Base-by-base conservation (phyloP, 78 protist genomes). In the Pelomyxa schiedti region DNA sequence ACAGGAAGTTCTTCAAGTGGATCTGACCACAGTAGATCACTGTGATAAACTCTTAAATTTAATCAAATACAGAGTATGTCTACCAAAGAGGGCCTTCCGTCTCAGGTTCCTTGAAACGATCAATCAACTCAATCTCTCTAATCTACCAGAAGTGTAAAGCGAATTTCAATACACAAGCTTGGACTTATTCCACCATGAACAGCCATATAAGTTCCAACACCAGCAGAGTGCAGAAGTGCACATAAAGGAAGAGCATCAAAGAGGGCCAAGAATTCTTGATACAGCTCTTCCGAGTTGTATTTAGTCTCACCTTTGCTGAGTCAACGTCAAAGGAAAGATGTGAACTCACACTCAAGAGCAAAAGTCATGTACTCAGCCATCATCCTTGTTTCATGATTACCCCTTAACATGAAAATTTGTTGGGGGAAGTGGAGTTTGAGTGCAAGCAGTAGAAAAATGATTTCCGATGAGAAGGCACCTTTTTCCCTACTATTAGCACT, bases 1-100 rank as follows among this genome's bases (percentile, higher is more conserved):
- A n/a, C n/a, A n/a, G n/a, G n/a, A n/a, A n/a, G n/a, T n/a, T n/a
- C n/a, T n/a, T 82, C 87, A 68, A 77, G 6, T 9, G 94, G 94
- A 47, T 90, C 94, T 1, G 88, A 30, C 94, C 94, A 90, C 22
- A 90, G 68, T 66, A 90, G 69, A 38, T 90, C 94, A 24, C 42
- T 36, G 24, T n/a, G n/a, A n/a, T n/a, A n/a, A n/a, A n/a, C n/a
- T n/a, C n/a, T n/a, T n/a, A n/a, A n/a, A n/a, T n/a, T n/a, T n/a
- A n/a, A n/a, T n/a, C n/a, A n/a, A n/a, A n/a, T n/a, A n/a, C n/a
- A n/a, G n/a, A n/a, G n/a, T n/a, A n/a, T n/a, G n/a, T n/a, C n/a
- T n/a, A n/a, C n/a, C n/a, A n/a, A n/a, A n/a, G n/a, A n/a, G n/a
- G n/a, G n/a, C n/a, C n/a, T n/a, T n/a, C n/a, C n/a, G n/a, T n/a